A percentile compares a stretch with the other conserved stretches of the same genome.
Conservation (phyloP, 1,139 yeast genomes). For the Candida sanyaensis region DNA sequence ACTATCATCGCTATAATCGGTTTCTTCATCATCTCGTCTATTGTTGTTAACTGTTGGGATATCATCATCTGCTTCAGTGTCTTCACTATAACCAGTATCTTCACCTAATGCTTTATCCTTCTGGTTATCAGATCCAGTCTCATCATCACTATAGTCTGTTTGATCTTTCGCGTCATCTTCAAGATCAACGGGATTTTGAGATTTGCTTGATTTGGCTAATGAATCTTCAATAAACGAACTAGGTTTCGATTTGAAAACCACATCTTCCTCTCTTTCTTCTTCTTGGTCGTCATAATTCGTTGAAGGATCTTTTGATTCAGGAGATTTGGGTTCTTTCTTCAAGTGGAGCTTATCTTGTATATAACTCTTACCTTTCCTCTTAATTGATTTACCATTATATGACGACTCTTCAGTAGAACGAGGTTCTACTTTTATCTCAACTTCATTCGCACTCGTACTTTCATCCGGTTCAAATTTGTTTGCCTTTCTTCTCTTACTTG, state of each 20-base stretch:
- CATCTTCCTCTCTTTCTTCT: not conserved
- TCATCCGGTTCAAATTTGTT: conserved; percentile 1
- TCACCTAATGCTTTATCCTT: not conserved
- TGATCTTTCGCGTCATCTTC: conserved; percentile 4
- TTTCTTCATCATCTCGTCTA: not conserved
- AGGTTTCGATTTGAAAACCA: conserved; percentile 3
- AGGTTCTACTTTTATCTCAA: not conserved
- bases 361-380: not conserved
- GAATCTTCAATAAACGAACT: conserved; percentile 1
- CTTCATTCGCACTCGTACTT: conserved; percentile 1
- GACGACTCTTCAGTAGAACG: conserved; percentile 6
- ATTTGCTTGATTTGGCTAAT: not conserved
- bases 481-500: conserved; percentile 4
- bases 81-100: conserved; percentile 15
- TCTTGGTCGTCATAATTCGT: not conserved
- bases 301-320: conserved; percentile 4
- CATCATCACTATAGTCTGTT: conserved; percentile 2
- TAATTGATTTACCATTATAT: not conserved
- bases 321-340: not conserved
- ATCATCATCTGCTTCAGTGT: not conserved
- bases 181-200: not conserved
- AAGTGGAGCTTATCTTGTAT: not conserved
- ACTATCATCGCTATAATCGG: not conserved
- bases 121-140: not conserved
- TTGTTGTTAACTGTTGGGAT: not conserved